A percentile compares a stretch with the other conserved stretches of the same genome.
These are phyloP conservation scores for Simmondsia chinensis DNA, from an alignment of 148 eudicot species.

Conservation along the genomic window DNA sequence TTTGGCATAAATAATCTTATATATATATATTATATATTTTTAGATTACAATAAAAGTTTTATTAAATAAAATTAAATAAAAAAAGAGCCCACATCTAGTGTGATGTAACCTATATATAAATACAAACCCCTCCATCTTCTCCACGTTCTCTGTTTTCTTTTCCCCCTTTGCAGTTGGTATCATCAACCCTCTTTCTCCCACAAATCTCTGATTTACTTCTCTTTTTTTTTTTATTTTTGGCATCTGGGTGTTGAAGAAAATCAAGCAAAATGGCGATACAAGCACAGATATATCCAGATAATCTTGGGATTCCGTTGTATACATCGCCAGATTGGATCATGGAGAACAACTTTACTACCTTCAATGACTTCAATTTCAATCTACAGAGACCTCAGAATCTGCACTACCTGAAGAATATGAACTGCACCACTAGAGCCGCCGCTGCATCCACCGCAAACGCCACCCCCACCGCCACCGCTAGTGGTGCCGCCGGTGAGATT, in stretches of 20 bases:
- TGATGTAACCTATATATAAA: too few species aligned
- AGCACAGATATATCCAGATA: slow-evolving; percentile 40
- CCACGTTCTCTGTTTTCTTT: background rate
- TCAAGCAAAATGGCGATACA: slow-evolving; percentile 40
- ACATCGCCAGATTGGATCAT: slow-evolving; percentile 15
- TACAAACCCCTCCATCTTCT: too few species aligned
- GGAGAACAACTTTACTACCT: background rate
- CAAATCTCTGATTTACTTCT: slow-evolving; percentile 11
- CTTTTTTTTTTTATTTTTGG: slow-evolving; percentile 2
- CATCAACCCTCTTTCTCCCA: background rate
- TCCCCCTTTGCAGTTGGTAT: background rate
- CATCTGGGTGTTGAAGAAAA: background rate
- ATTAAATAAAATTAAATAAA: slow-evolving; percentile 3
- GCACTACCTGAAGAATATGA: slow-evolving; percentile 6
- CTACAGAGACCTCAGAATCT: slow-evolving; percentile 13
- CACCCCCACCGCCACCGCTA: slow-evolving; percentile 10
- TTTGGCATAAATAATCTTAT: too few species aligned
- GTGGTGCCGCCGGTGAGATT: slow-evolving; percentile 10
- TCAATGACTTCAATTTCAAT: slow-evolving; percentile 15
- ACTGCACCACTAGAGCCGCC: background rate
- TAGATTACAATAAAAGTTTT: background rate
- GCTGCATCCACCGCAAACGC: slow-evolving; percentile 3
- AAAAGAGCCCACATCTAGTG: too few species aligned
- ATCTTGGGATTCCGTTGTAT: slow-evolving; percentile 30
- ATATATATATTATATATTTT: too few species aligned